Base-by-base conservation (phyloP, 2,329 filamentous ascomycete species). In the Ophiostoma australiae region DNA sequence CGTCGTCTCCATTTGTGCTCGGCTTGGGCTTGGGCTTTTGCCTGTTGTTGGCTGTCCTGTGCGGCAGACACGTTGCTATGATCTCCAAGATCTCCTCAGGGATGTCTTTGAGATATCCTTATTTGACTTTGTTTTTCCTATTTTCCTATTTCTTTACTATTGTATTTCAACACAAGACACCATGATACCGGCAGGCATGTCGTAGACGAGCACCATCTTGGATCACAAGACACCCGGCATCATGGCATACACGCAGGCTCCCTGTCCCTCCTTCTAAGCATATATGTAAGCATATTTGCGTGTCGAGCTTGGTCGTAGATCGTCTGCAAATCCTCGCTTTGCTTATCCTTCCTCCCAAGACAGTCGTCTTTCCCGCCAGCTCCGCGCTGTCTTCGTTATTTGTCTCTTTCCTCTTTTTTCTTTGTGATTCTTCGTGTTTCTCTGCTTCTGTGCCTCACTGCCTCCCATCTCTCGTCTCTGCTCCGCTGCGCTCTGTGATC, bases 31-130 rank as follows among this genome's bases (percentile, higher is more conserved):
- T 1, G 39, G 13, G 39, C 39, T 15, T 4, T 41, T 13, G 39
- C 15, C 15, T 8, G 39, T 13, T 15, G 1, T 52, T 27, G 4
- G 8, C 44, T 48, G 44, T 20, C 44, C 17, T n/a, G 17, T 17
- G 44, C 8, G 11, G n/a, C 10, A 27, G 17, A 58, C n/a, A 58
- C 52, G 52, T 58, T 58, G 52, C 52, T 58, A 5, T 27, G 52
- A 58, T 58, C 23, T 58, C 52, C 52, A 58, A 31, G 52, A 58
- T 27, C n/a, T 13, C 23, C 52, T 15, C 52, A 58, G 52, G 52
- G 52, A 58, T 58, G 44, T 31, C 17, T 48, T n/a, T 48, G 15
- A 31, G 55, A 55, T 55, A 31, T 58, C n/a, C 31, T 69, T 69
- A 58, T 58, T 58, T 31, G 31, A 27, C 11, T 52, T 41, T 10